phyloP scores from a whole-genome alignment of 106 monocot genomes.

The Dendrobium nobile region DNA sequence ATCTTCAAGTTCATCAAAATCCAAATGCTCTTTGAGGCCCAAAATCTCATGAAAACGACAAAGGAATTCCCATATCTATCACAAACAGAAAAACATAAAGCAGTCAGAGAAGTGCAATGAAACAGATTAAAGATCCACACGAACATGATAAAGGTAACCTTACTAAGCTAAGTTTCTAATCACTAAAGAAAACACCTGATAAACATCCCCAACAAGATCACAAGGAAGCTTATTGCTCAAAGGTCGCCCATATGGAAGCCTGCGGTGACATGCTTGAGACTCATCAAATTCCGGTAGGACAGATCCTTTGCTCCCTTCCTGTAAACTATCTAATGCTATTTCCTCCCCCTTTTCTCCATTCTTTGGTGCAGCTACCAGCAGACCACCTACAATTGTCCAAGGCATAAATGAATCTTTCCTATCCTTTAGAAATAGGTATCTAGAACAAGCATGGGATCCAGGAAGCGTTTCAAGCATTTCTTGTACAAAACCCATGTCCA shows the following conservation, averaged over 20 bases:
- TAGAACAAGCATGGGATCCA: slow-evolving; percentile 47
- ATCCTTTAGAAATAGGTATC: slow-evolving; percentile 51
- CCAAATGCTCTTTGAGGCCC: slow-evolving; percentile 65
- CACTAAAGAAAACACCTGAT: slow-evolving; percentile 51
- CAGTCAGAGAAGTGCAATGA: neutral
- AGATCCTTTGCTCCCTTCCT: slow-evolving; percentile 13
- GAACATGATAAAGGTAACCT: neutral
- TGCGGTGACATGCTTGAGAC: neutral
- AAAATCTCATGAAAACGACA: slow-evolving; percentile 83
- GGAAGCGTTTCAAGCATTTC: slow-evolving; percentile 85
- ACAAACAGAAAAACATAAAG: neutral
- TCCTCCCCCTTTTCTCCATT: slow-evolving; percentile 24
- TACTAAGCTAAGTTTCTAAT: neutral
- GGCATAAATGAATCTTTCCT: slow-evolving; percentile 37
- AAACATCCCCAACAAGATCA: slow-evolving; percentile 77
- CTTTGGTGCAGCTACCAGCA: slow-evolving; percentile 35
- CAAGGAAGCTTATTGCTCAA: slow-evolving; percentile 65
- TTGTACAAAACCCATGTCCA: slow-evolving; percentile 78
- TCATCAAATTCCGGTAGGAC: slow-evolving; percentile 17
- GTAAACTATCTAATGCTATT: slow-evolving; percentile 26
- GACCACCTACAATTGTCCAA: slow-evolving; percentile 68
- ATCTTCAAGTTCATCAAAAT: slow-evolving; percentile 79
- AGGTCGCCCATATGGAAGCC: slow-evolving; percentile 52
- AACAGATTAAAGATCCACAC: neutral
- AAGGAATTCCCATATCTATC: slow-evolving; percentile 84